These are phyloP conservation scores for Symmetrospora coprosmae DNA, from an alignment of 768 basidiomycete species.

Conservation along the genomic window DNA sequence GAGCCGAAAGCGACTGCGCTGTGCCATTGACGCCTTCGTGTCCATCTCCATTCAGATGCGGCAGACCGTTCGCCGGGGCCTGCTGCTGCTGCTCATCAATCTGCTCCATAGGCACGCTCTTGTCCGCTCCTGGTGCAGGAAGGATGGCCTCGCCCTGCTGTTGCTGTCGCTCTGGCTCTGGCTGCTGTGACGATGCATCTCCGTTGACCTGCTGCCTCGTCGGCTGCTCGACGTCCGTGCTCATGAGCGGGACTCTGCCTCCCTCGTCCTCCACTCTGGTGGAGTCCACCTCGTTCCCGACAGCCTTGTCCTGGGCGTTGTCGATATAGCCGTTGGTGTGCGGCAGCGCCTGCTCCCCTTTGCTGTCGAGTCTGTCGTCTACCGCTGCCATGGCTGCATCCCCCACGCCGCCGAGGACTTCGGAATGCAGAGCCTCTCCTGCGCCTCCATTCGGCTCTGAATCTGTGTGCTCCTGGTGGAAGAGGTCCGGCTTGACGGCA, in stretches of 20 bases:
- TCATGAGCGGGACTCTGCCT: slow-evolving; percentile 9
- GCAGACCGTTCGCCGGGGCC: no score
- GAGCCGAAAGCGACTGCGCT: no score
- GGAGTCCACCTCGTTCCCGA: background rate
- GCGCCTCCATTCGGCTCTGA: background rate
- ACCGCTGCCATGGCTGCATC: slow-evolving; percentile 20
- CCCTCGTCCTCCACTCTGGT: background rate
- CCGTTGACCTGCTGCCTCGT: background rate
- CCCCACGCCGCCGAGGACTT: background rate
- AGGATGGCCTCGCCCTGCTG: background rate
- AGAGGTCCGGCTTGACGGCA: background rate
- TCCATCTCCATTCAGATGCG: no score
- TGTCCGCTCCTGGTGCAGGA: background rate
- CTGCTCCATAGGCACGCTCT: no score
- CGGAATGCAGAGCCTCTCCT: background rate
- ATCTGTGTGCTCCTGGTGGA: background rate
- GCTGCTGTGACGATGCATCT: background rate
- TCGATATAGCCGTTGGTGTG: background rate
- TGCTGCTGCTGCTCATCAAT: no score
- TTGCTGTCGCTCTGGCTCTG: background rate
- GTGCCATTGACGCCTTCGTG: no score
- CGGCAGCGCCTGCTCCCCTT: background rate
- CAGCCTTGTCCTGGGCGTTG: background rate
- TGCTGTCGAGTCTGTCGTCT: slow-evolving; percentile 3
- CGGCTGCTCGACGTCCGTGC: slow-evolving; percentile 17